These are phyloP conservation scores for Alternaria arborescens DNA, from an alignment of 2,329 filamentous ascomycete species.

Conservation along the genomic window DNA sequence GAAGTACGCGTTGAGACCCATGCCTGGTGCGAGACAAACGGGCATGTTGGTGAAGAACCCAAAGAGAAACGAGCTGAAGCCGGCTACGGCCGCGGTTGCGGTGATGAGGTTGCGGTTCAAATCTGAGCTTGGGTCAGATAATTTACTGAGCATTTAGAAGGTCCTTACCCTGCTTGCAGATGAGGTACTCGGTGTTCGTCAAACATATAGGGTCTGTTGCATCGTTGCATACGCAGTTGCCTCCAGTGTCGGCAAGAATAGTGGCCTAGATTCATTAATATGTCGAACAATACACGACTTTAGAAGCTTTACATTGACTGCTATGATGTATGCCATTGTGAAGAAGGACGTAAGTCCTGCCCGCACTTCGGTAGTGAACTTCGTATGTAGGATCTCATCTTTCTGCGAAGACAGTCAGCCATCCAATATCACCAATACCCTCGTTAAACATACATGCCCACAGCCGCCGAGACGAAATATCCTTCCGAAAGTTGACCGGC, in stretches of 20 bases:
- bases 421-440: background rate
- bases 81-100: constrained; percentile 82
- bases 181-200: constrained; percentile 64
- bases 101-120: constrained; percentile 83
- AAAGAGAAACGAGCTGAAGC: constrained; percentile 80
- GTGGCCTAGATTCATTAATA: constrained; percentile 40
- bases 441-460: constrained; percentile 72
- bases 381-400: constrained; percentile 75
- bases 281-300: background rate
- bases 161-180: constrained; percentile 60
- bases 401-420: constrained; percentile 57
- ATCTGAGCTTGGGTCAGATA: constrained; percentile 34
- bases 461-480: constrained; percentile 80
- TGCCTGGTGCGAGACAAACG: constrained; percentile 51
- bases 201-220: constrained; percentile 62
- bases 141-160: background rate
- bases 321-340: constrained; percentile 55
- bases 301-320: constrained; percentile 35
- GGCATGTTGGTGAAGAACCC: constrained; percentile 80
- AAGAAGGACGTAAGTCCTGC: constrained; percentile 77
- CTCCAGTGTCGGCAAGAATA: constrained; percentile 67
- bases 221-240: constrained; percentile 74
- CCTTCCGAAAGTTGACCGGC: constrained; percentile 49
- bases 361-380: constrained; percentile 83
- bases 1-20: constrained; percentile 81